Base-by-base conservation (phyloP, 306 rosid genomes). In the Fragaria iinumae region DNA sequence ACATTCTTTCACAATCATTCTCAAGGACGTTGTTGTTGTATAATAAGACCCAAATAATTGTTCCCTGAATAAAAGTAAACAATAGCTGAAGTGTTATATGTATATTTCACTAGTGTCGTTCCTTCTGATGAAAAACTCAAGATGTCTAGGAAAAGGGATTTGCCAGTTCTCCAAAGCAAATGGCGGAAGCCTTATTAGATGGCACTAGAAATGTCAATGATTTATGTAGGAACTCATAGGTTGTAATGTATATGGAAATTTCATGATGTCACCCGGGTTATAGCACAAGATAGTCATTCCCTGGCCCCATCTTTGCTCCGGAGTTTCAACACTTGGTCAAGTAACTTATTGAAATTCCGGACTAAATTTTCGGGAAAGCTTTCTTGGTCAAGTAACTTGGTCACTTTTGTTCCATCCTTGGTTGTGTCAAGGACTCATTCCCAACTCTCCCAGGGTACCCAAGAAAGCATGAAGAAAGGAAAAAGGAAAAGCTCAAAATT, bases 1-100 rank as follows among this genome's bases (percentile, higher is more conserved):
- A 52, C 66, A 72, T 72, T 72, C 66, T 72, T 53, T 53, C 7
- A 34, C 66, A n/a, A 4, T 72, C 36, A 38, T 72, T 53, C 66
- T 36, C n/a, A 7, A 34, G 75, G 45, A 4, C 43, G 4, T 6
- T 72, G 48, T 53, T 49, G 44, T 34, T 36, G 48, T 65, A 65
- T 49, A 49, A 29, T 5, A 29, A 12, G 39, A 27, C 1, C 2
- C 36, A 23, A 11, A 2, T 27, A 4, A 1, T 12, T 27, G 66
- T 23, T 27, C 18, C 17, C 38, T 11, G 0, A 59, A 25, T 59
- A 25, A 59, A 59, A 56, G n/a, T 20, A 53, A 53, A 53, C 64
- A 23, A 8, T 56, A 45, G 73, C 57, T 45, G 57, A 68, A 67
- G 47, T 67, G 43, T 43, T 25, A 0, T 3, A 50, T 50, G n/a